Evolutionary conservation across 2,329 filamentous ascomycete genomes (phyloP), one percentile per base, ranked within the genome.

Genomic region (Penicillium concentricum): DNA sequence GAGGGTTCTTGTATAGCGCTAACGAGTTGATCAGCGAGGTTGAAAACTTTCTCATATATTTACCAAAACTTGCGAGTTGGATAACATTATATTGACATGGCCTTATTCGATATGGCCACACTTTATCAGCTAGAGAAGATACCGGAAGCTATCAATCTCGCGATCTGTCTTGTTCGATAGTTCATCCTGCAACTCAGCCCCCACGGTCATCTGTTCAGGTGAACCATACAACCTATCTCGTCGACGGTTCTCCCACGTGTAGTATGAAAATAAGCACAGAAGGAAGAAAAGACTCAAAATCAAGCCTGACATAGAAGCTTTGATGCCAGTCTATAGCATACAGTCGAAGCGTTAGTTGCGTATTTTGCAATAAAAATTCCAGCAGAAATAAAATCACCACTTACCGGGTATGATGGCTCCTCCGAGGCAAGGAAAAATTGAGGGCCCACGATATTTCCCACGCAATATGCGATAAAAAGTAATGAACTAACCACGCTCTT

Each of bases 381-480:
- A 20, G 24, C 12, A 37, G 15, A 8, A 8, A 41, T 13, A 22
- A 5, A n/a, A 20, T 12, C n/a, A 10, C 41, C 4, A 51, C 59
- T 57, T 37, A 60, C 58, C 18, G 58, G 60, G 32, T 62, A 62
- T 15, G 55, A 54, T 10, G 60, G 60, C 30, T 62, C 60, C 43
- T 62, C 58, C 1, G 49, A 56, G 2, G 58, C 42, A 18, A 62
- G 37, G 45, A 62, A 62, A 34, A 62, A 63, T n/a, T 62, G 66
- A 24, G 69, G 68, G 0, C 67, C 68, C 13, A 67, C 61, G 35
- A 71, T 67, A 41, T 70, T 70, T 2, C 68, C 67, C 41, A 69
- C 55, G 35, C 69, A 69, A 28, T 69, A 68, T 1, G 63, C 80
- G 1, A 78, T 79, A 56, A 83, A 83, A 6, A 83, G 57, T 9